Evolutionary conservation across 495 filamentous ascomycete species (phyloP).

Genomic region (Penicillium desertorum): DNA sequence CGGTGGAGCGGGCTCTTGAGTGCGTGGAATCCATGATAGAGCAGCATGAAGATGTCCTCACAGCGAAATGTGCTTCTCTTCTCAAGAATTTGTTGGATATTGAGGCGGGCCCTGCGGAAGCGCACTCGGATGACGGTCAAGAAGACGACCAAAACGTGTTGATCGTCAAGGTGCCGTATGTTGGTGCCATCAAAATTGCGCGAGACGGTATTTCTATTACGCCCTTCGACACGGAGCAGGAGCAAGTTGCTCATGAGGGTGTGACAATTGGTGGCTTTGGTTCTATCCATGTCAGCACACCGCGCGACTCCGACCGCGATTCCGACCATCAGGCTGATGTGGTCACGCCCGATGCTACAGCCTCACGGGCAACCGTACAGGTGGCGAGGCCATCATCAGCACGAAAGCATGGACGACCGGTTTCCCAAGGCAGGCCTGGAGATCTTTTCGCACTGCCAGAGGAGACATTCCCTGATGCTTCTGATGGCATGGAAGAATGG

Average conservation of each 20-base stretch:
- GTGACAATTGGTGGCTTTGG: constrained; percentile 2
- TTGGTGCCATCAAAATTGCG: constrained; percentile 1
- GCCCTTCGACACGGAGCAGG: neutral
- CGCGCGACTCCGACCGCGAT: no score
- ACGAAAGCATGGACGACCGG: neutral
- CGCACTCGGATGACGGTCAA: neutral
- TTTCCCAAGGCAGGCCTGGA: neutral
- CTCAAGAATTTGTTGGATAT: neutral
- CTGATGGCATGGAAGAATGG: constrained; percentile 2
- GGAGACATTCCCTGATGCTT: neutral
- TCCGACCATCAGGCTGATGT: neutral
- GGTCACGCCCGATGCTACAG: neutral
- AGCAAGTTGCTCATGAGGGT: neutral
- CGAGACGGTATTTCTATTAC: constrained; percentile 1
- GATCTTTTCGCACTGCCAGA: neutral
- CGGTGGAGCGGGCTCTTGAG: constrained; percentile 3
- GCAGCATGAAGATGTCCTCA: constrained; percentile 1
- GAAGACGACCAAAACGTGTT: neutral
- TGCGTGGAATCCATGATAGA: constrained; percentile 1
- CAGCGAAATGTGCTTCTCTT: neutral
- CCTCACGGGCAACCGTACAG: neutral
- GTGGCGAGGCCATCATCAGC: neutral
- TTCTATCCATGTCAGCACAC: constrained; percentile 1
- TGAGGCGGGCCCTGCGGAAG: neutral
- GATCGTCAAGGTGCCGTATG: constrained; percentile 2